These are phyloP conservation scores for Emergomyces pasteurianus DNA, from an alignment of 2,329 filamentous ascomycete species.

Conservation along the genomic window DNA sequence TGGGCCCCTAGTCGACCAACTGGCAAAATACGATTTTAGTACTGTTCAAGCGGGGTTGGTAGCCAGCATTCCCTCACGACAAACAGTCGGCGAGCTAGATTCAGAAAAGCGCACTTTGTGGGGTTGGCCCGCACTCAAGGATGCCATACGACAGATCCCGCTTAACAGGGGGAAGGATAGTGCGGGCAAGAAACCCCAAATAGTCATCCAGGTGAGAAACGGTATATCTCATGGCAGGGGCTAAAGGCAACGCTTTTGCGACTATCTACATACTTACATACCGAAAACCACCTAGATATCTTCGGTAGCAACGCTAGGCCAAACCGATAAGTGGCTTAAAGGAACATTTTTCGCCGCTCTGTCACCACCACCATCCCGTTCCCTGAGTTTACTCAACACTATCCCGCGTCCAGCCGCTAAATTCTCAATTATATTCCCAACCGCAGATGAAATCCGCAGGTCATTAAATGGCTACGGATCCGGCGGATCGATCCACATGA, in stretches of 20 bases:
- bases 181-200: conserved; percentile 18
- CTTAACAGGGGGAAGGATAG: conserved; percentile 23
- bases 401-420: conserved; percentile 21
- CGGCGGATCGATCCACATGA: conserved; percentile 72
- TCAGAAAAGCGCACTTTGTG: conserved; percentile 46
- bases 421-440: conserved; percentile 70
- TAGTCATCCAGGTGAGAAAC: conserved; percentile 25
- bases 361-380: conserved; percentile 14
- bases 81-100: conserved; percentile 37
- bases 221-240: not conserved
- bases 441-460: conserved; percentile 60
- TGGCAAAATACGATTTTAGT: conserved; percentile 57
- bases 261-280: not conserved
- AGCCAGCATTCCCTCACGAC: conserved; percentile 64
- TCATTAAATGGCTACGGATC: conserved; percentile 69
- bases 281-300: conserved; percentile 50
- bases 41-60: conserved; percentile 57
- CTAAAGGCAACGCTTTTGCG: not conserved
- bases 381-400: conserved; percentile 2
- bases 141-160: conserved; percentile 46
- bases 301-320: conserved; percentile 68
- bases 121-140: conserved; percentile 61
- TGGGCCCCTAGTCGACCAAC: conserved; percentile 44
- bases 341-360: conserved; percentile 46
- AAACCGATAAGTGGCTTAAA: conserved; percentile 59